phyloP scores from a whole-genome alignment of 1,284 basidiomycete species.

The Erythrobasidium hasegawianum region DNA sequence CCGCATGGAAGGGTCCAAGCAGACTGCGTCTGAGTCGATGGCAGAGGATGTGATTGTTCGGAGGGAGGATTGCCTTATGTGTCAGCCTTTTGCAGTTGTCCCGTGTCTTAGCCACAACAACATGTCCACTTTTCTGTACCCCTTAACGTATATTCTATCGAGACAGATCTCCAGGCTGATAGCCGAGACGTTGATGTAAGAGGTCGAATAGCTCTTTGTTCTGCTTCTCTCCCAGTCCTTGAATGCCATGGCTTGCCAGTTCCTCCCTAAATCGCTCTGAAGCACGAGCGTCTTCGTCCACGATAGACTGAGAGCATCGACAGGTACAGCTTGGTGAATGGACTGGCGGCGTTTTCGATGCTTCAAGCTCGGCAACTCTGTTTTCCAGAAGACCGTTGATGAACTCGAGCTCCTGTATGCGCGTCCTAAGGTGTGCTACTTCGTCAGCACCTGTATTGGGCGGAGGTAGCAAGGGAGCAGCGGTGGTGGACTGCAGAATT shows the following conservation, averaged over 20 bases:
- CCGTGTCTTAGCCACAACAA: too few relatives aligned
- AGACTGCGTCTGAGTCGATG: too few relatives aligned
- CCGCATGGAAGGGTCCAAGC: too few relatives aligned
- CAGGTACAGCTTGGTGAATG: slow-evolving; percentile 25
- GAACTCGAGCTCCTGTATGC: slow-evolving; percentile 45
- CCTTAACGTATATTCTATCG: too few relatives aligned
- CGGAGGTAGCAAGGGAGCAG: slow-evolving; percentile 11
- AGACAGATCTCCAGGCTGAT: not conserved
- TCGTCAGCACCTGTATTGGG: slow-evolving; percentile 31
- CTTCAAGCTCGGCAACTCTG: slow-evolving; percentile 41
- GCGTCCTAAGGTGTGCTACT: slow-evolving; percentile 38
- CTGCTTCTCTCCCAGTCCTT: slow-evolving; percentile 14
- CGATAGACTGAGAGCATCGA: slow-evolving; percentile 20
- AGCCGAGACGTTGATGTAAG: slow-evolving; percentile 16
- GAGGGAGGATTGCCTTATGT: too few relatives aligned
- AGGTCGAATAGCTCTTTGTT: slow-evolving; percentile 24
- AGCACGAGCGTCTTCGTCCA: slow-evolving; percentile 3
- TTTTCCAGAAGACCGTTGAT: slow-evolving; percentile 45
- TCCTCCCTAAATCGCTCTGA: slow-evolving; percentile 27
- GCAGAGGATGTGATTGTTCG: too few relatives aligned
- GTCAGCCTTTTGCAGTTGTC: too few relatives aligned
- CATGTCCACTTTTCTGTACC: too few relatives aligned
- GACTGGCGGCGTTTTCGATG: slow-evolving; percentile 2
- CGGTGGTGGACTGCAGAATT: not conserved
- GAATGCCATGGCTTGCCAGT: slow-evolving; percentile 19